Evolutionary conservation across 1,284 basidiomycete species (phyloP), one percentile per base, ranked within the genome.

Genomic region (Cryptococcus floricola): DNA sequence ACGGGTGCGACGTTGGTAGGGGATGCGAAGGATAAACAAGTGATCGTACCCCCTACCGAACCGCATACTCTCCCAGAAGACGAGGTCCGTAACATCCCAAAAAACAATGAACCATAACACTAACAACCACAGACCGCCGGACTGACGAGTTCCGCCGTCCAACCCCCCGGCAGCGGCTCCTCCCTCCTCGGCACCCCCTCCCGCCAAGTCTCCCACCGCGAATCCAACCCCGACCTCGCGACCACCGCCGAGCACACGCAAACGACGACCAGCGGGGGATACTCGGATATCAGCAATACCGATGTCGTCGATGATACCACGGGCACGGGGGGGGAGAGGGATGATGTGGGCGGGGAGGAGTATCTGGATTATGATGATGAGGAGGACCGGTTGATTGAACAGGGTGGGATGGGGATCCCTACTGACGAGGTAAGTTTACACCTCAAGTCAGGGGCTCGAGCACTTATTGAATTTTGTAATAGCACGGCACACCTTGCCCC

Each of bases 401-500:
- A 85, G 43, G 90, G 90, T 27, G 89, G 90, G 3, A 85, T 86
- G 52, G 89, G 90, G 5, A 89, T 91, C 55, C 89, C 89, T 4
- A 77, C 87, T 8, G 89, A 87, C 55, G 83, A 86, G 51, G 86
- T 87, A 70, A 70, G 85, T 81, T 38, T 8, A 23, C 23, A 23
- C 23, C 14, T 44, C 23, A n/a, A n/a, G n/a, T n/a, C n/a, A n/a
- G n/a, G n/a, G 16, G 16, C 10, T 9, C 28, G n/a, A 38, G 13
- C 10, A 23, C 12, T 39, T 39, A 55, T 54, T 63, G 57, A 63
- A n/a, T n/a, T n/a, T n/a, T n/a, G n/a, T 18, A 1, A 10, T 66
- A 91, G 87, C 87, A 96, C 67, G 94, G 94, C 19, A 77, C 85
- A 37, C 90, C 91, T 3, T 82, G 83, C 50, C 94, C 94, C 10